Evolutionary conservation across 345 rosid genomes (phyloP), one percentile per base, ranked within the genome.

Genomic region (Noccaea caerulescens): DNA sequence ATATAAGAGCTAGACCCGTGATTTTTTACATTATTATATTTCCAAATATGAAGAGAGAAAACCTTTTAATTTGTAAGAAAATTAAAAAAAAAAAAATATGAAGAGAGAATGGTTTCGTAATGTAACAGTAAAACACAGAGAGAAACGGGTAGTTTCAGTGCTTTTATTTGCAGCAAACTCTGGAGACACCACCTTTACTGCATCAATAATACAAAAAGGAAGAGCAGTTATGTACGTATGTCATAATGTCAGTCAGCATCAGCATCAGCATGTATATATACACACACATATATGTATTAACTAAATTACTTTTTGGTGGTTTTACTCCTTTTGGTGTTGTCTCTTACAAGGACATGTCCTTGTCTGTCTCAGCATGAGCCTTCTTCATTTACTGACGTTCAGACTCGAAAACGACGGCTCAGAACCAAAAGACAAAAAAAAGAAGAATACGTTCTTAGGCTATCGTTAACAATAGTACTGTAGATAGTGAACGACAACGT

Each of bases 311-410:
- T 69, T 76, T 63, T 56, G 75, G 34, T 39, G 61, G 45, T 68
- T 76, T 69, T 47, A 69, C 79, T 62, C 42, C 67, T 69, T 63
- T 70, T 69, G 66, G 75, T 58, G 71, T 63, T 66, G 76, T 76
- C 66, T 70, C 76, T 76, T 64, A 34, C 72, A 71, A 71, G 72
- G 80, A 70, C 80, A 58, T 63, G 72, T 76, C 80, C 1, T 49
- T 76, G 33, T 76, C 80, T 71, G 62, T 57, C 43, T 70, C 72
- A 70, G 79, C 79, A 76, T 76, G 76, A 75, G 63, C 58, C 78
- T 74, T 68, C 69, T 37, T 33, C 65, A 68, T 54, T 75, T 61
- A 75, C 73, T 75, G 73, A 43, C 69, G 69, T 68, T 36, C 69
- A 62, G 65, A 75, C 50, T 20, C 49, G 76, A 76, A 42, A 70